Evolutionary conservation across 129 eudicot species (phyloP), one percentile per base, ranked within the genome.

Genomic region (Helianthus tuberosus): DNA sequence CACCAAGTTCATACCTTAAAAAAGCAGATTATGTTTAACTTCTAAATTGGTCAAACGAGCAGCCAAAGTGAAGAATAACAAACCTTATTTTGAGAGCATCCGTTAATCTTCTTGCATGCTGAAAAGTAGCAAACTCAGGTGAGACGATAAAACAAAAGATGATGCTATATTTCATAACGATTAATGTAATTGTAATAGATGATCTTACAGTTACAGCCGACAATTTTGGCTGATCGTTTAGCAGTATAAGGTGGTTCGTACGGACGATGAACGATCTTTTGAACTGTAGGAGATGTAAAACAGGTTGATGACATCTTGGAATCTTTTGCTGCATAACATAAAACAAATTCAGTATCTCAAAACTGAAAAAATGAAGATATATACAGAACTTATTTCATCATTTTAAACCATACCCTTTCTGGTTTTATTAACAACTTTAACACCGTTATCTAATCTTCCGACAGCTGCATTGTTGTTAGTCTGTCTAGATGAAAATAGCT

Each of bases 1-100:
- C 64, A 20, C 46, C 46, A 39, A 39, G 46, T 39, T 0, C 8
- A 39, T 39, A 8, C 41, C 3, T 10, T n/a, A 25, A 25, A 59
- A 20, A 20, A 20, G 12, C 47, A 5, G 46, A 11, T 32, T 29
- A 59, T 25, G 35, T 59, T 59, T 10, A 10, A 59, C 11, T 27
- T 13, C 20, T 32, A 39, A 14, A 61, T 1, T 12, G 5, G 23
- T 32, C 66, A 32, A 61, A 35, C 47, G 8, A 32, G 8, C 39
- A 3, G 64, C 11, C 3, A 1, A 47, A 32, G 20, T 59, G 36
- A 50, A 68, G 46, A 39, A 39, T 5, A 5, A 8, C 79, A 58
- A 66, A 88, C 95, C 87, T 75, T 87, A 75, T 69, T 76, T 72
- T 25, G 80, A 44, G 82, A 16, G 69, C 75, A 50, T 10, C 44